Evolutionary conservation across 1,139 yeast species (phyloP).

Genomic region (Lodderomyces elongisporus): DNA sequence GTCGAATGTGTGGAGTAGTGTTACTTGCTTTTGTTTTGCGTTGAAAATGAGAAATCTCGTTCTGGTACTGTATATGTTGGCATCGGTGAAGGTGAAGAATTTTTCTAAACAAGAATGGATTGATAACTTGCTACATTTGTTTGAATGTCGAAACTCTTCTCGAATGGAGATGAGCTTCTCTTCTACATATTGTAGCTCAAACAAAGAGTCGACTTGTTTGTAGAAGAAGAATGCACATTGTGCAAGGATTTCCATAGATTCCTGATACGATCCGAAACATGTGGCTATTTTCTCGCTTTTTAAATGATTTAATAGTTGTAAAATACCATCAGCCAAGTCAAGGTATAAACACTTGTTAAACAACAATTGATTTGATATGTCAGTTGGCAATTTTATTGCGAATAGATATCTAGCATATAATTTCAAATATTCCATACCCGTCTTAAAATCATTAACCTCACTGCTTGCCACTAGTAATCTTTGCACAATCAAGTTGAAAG

Average conservation of each 20-base stretch:
- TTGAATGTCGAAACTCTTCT: constrained; percentile 2
- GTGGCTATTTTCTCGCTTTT: constrained; percentile 1
- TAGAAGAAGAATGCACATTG: constrained; percentile 10
- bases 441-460: neutral
- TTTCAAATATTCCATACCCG: constrained; percentile 6
- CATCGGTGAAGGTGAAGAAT: constrained; percentile 8
- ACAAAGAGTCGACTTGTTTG: constrained; percentile 9
- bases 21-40: constrained; percentile 5
- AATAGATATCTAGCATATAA: constrained; percentile 10
- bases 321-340: constrained; percentile 8
- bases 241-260: constrained; percentile 5
- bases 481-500: constrained; percentile 12
- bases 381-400: constrained; percentile 15
- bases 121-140: neutral
- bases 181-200: constrained; percentile 7
- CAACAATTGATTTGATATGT: constrained; percentile 10
- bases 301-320: constrained; percentile 2
- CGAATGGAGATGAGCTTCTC: constrained; percentile 6
- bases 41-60: constrained; percentile 5
- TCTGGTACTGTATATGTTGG: constrained; percentile 5
- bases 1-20: constrained; percentile 7
- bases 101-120: constrained; percentile 4
- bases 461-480: constrained; percentile 3
- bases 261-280: constrained; percentile 4
- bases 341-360: constrained; percentile 9